These are phyloP conservation scores for Plasmodium yoelii DNA, from an alignment of 169 alveolate species.

Conservation along the genomic window DNA sequence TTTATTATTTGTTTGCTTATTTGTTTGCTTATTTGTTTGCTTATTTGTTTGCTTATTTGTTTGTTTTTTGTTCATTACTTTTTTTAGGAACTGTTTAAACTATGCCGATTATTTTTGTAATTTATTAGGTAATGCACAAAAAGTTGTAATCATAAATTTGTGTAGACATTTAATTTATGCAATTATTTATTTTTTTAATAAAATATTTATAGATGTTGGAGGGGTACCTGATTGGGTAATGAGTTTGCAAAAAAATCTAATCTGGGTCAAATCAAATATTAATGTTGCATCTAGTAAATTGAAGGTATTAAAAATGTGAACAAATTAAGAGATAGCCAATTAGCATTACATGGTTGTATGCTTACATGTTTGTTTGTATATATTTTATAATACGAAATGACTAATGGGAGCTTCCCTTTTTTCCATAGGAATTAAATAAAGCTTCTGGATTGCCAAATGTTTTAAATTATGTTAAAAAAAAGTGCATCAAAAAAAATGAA, in stretches of 20 bases:
- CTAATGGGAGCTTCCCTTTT: too few relatives aligned
- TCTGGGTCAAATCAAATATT: constrained; percentile 82
- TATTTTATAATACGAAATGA: too few relatives aligned
- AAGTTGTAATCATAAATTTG: neutral
- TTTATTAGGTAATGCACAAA: constrained; percentile 21
- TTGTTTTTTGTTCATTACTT: neutral
- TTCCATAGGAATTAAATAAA: constrained; percentile 42
- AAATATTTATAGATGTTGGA: constrained; percentile 78
- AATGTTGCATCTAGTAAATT: constrained; percentile 61
- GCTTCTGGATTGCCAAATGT: constrained; percentile 66
- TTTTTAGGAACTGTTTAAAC: constrained; percentile 41
- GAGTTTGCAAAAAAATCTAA: constrained; percentile 86
- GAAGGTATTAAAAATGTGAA: constrained; percentile 6
- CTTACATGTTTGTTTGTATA: too few relatives aligned
- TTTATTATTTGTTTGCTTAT: too few relatives aligned
- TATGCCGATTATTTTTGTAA: constrained; percentile 68
- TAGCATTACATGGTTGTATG: too few relatives aligned
- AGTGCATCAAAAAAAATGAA: constrained; percentile 26
- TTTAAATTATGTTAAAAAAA: constrained; percentile 51
- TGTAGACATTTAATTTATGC: neutral
- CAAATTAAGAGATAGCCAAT: neutral
- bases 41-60: too few relatives aligned
- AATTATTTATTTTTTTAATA: neutral
- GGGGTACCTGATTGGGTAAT: constrained; percentile 85
- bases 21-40: too few relatives aligned